phyloP scores from a whole-genome alignment of 441 rosid genomes.

The Adansonia grandidieri region DNA sequence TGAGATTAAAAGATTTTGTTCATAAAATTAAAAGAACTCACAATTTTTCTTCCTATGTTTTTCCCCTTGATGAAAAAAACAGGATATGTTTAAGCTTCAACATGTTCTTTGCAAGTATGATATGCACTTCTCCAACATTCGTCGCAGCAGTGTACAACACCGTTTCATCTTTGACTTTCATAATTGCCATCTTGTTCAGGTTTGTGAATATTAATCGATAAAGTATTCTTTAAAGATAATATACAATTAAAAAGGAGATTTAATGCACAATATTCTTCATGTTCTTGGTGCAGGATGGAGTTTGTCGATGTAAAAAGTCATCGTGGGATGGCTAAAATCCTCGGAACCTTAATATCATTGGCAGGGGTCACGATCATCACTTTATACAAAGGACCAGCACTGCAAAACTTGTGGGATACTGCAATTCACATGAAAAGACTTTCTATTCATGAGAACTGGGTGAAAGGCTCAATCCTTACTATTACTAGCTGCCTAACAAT shows the following conservation, averaged over 20 bases:
- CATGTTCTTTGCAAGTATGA: constrained; percentile 66
- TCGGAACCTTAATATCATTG: constrained; percentile 58
- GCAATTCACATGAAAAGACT: constrained; percentile 40
- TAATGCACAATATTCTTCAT: neutral
- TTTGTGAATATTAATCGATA: constrained; percentile 25
- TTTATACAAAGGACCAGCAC: constrained; percentile 53
- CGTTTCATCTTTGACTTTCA: neutral
- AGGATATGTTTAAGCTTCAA: constrained; percentile 48
- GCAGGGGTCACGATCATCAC: constrained; percentile 61
- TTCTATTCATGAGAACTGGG: constrained; percentile 46
- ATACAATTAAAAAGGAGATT: neutral
- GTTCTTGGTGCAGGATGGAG: constrained; percentile 48
- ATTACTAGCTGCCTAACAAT: constrained; percentile 58
- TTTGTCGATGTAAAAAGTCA: constrained; percentile 47
- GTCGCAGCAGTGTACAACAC: constrained; percentile 4
- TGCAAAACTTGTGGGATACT: constrained; percentile 43
- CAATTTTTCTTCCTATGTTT: constrained; percentile 5
- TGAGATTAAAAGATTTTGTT: neutral
- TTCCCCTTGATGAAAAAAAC: constrained; percentile 1
- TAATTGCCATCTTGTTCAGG: constrained; percentile 53
- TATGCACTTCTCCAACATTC: constrained; percentile 15
- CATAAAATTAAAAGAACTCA: neutral
- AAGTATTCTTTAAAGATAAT: neutral
- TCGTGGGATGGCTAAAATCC: constrained; percentile 58
- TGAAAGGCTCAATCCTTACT: constrained; percentile 58